Evolutionary conservation across 441 rosid species (phyloP), one percentile per base, ranked within the genome.

Genomic region (Theobroma grandiflorum): DNA sequence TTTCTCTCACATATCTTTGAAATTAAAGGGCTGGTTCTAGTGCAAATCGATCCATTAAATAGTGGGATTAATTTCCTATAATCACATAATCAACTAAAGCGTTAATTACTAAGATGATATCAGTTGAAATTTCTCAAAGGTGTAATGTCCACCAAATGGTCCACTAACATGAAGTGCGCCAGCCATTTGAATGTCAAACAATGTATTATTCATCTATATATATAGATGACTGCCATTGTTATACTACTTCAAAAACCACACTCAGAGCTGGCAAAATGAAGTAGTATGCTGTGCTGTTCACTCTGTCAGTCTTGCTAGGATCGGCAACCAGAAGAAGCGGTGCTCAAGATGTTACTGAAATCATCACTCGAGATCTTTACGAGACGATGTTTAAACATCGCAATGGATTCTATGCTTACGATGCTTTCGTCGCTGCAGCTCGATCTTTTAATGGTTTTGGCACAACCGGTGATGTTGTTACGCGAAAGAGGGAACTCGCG

Each of bases 371-470:
- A 33, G 68, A 63, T 35, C 68, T 35, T 33, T 35, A 4, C 22
- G 68, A 63, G 14, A 63, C 20, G 20, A 63, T 63, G 68, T 6
- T 33, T 14, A 63, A 63, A 14, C 68, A 63, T 15, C n/a, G 68
- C n/a, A 63, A 63, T 15, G 10, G 0, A 7, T 63, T 63, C 42
- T 63, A 63, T 63, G 1, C n/a, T 63, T 63, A 63, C 42, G 10
- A 63, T 14, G 68, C 68, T 35, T 63, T 63, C 68, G 42, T 35
- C 15, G 68, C 9, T 14, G 68, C 68, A 5, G 68, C 68, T 33
- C 43, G 68, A 14, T 63, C 43, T 63, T 63, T 63, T 15, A 15
- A 35, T 33, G 42, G 42, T 14, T 63, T 63, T 43, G 42, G 68
- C 16, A 63, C 68, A 1, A 63, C 43, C 2, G 42, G 68, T 63